These are phyloP conservation scores for Microbotryum silenes-acaulis DNA, from an alignment of 1,284 basidiomycete genomes.

Conservation along the genomic window DNA sequence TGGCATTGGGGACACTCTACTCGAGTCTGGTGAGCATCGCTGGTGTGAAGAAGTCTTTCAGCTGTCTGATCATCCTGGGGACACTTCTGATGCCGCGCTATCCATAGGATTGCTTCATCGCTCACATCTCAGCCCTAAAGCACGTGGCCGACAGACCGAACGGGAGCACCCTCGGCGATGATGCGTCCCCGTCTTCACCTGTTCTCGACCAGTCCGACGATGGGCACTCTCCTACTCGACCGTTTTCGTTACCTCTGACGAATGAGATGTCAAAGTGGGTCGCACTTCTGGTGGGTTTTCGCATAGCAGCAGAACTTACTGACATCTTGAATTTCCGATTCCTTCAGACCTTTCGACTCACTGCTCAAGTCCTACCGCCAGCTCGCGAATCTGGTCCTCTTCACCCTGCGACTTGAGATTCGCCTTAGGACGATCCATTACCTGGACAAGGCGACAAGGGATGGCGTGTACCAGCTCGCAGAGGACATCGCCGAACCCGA, in stretches of 20 bases:
- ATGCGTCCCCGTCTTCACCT: neutral
- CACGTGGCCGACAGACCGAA: conserved; percentile 3
- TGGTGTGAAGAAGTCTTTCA: neutral
- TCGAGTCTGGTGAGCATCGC: conserved; percentile 65
- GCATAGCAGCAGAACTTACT: neutral
- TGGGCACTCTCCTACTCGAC: conserved; percentile 39
- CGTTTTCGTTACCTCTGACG: conserved; percentile 59
- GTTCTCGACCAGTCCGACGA: neutral
- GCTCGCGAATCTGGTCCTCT: conserved; percentile 74
- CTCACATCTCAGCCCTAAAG: conserved; percentile 23
- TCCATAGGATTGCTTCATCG: conserved; percentile 28
- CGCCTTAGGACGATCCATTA: conserved; percentile 77
- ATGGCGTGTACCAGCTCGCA: conserved; percentile 77
- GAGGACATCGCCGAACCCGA: conserved; percentile 84
- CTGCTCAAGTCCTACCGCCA: conserved; percentile 82
- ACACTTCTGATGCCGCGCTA: neutral
- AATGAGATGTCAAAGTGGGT: conserved; percentile 77
- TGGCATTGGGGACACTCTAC: conserved; percentile 70
- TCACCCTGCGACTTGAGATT: conserved; percentile 81
- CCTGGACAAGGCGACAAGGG: conserved; percentile 49
- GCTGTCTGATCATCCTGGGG: neutral
- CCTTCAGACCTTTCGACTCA: conserved; percentile 72
- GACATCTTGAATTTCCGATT: conserved; percentile 7
- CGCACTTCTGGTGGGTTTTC: conserved; percentile 3
- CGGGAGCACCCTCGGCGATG: conserved; percentile 12